phyloP scores from a whole-genome alignment of 306 rosid genomes.

The Alnus glutinosa region DNA sequence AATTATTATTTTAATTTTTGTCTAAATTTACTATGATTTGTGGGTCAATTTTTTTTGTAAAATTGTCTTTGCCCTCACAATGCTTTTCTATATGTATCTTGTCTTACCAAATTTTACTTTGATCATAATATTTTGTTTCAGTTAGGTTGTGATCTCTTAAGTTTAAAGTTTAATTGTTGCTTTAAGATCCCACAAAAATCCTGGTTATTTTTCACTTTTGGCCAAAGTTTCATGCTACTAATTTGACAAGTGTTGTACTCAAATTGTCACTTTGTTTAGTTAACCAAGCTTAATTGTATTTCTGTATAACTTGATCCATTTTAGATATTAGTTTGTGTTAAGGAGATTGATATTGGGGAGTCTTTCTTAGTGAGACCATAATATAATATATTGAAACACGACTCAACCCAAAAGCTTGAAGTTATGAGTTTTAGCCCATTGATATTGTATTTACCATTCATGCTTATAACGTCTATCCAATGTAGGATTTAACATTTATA shows the following conservation, averaged over 20 bases:
- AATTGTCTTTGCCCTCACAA: background rate
- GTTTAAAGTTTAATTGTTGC: background rate
- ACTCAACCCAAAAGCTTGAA: too few species aligned
- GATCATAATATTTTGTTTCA: background rate
- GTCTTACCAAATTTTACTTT: background rate
- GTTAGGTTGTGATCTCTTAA: background rate
- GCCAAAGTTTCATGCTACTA: background rate
- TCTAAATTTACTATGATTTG: background rate
- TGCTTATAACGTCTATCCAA: too few species aligned
- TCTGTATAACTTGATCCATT: background rate
- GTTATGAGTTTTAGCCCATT: too few species aligned
- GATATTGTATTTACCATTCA: too few species aligned
- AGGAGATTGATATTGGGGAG: too few species aligned
- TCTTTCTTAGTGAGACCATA: too few species aligned
- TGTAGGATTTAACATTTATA: too few species aligned
- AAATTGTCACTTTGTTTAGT: background rate
- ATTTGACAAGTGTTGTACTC: background rate
- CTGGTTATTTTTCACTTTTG: background rate
- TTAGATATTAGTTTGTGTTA: background rate
- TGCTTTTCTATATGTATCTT: background rate
- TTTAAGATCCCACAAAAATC: background rate
- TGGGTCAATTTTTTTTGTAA: background rate
- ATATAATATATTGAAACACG: too few species aligned
- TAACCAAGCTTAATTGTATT: background rate
- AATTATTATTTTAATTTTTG: background rate